phyloP scores from a whole-genome alignment of 2,329 filamentous ascomycete species.

The Colletotrichum higginsianum region DNA sequence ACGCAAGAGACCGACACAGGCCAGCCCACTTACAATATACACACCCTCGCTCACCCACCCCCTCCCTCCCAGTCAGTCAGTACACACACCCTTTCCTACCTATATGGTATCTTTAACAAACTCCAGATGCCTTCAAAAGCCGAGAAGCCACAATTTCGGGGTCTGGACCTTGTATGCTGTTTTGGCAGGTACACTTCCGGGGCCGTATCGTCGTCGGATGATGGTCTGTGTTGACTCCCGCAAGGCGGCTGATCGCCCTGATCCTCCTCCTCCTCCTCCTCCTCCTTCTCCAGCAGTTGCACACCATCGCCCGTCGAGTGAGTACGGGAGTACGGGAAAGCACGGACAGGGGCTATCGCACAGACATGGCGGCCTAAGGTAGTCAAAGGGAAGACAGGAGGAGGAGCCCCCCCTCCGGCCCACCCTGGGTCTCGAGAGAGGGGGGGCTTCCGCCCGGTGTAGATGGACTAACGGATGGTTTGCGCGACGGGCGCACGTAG shows the following conservation, averaged over 20 bases:
- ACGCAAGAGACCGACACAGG: constrained; percentile 3
- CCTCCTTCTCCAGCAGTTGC: neutral
- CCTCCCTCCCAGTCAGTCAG: neutral
- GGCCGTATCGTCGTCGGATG: constrained; percentile 27
- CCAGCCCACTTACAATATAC: neutral
- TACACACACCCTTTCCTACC: neutral
- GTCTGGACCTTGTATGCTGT: constrained; percentile 14
- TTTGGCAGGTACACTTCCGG: constrained; percentile 5
- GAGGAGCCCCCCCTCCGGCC: neutral
- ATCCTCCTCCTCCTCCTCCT: neutral
- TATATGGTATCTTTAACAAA: constrained; percentile 20
- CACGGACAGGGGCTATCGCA: constrained; percentile 26
- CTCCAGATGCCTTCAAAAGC: constrained; percentile 13
- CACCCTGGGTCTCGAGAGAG: neutral
- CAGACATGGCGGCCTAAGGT: neutral
- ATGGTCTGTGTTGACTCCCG: constrained; percentile 39
- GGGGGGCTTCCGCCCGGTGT: constrained; percentile 4
- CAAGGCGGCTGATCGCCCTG: neutral
- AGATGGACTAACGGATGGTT: constrained; percentile 38
- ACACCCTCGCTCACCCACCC: neutral
- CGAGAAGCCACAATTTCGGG: constrained; percentile 1
- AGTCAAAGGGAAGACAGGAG: neutral
- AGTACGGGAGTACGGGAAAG: neutral
- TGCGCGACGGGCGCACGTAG: constrained; percentile 24
- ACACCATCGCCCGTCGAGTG: constrained; percentile 3